A percentile compares a stretch with the other conserved stretches of the same genome.
Evolutionary conservation across 2,329 filamentous ascomycete species (phyloP).

Genomic region (Penicillium sp.): DNA sequence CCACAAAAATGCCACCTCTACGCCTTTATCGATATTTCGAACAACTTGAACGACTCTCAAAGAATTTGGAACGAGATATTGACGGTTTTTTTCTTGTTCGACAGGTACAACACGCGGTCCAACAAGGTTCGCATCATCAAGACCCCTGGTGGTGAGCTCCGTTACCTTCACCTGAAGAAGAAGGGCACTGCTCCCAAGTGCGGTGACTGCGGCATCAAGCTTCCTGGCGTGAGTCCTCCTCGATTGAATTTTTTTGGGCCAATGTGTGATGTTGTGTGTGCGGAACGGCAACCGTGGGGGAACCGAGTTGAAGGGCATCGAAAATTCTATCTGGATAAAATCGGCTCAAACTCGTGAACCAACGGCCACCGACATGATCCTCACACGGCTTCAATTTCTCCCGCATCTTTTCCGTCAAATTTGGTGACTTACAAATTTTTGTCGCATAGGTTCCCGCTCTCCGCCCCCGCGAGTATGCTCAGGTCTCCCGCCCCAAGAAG

Average conservation of each 20-base stretch:
- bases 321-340: slow-evolving; percentile 13
- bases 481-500: slow-evolving; percentile 98
- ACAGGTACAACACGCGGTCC: slow-evolving; percentile 95
- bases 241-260: slow-evolving; percentile 18
- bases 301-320: slow-evolving; percentile 16
- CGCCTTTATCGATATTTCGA: slow-evolving; percentile 25
- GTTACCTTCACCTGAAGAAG: slow-evolving; percentile 99
- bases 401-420: slow-evolving; percentile 5
- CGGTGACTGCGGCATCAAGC: slow-evolving; percentile 97
- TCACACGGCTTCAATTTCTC: slow-evolving; percentile 10
- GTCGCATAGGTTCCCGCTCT: slow-evolving; percentile 82
- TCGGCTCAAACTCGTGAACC: slow-evolving; percentile 5
- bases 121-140: slow-evolving; percentile 96
- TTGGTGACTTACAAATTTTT: slow-evolving; percentile 19
- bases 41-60: slow-evolving; percentile 15
- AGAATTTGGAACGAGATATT: slow-evolving; percentile 31
- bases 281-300: slow-evolving; percentile 20
- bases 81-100: slow-evolving; percentile 32
- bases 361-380: slow-evolving; percentile 17
- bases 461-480: slow-evolving; percentile 95
- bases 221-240: slow-evolving; percentile 84
- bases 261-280: slow-evolving; percentile 21
- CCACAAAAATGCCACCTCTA: slow-evolving; percentile 23
- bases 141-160: slow-evolving; percentile 94
- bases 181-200: slow-evolving; percentile 97